Evolutionary conservation across 2,329 filamentous ascomycete genomes (phyloP).

Genomic region (Fusarium compactum): DNA sequence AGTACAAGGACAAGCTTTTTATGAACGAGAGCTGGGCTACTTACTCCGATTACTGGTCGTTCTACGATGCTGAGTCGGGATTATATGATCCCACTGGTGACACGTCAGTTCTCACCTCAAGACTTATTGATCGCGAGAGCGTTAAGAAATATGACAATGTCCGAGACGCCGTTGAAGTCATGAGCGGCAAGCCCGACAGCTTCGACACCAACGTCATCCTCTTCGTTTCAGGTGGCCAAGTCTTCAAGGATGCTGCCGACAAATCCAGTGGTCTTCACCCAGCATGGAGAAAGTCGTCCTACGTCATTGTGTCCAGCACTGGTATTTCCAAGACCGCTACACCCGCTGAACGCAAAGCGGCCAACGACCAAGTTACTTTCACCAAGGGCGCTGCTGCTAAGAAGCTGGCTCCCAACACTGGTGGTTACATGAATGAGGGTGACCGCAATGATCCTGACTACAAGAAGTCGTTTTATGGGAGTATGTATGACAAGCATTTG

Average conservation of each 20-base stretch:
- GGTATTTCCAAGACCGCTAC: conserved; percentile 2
- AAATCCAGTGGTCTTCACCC: conserved; percentile 14
- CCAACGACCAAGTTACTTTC: conserved; percentile 14
- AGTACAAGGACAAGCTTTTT: conserved; percentile 24
- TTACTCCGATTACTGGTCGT: conserved; percentile 33
- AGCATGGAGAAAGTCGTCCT: conserved; percentile 29
- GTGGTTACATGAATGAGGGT: conserved; percentile 29
- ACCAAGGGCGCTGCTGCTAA: conserved; percentile 28
- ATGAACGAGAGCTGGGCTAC: conserved; percentile 31
- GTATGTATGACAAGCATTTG: conserved; percentile 11
- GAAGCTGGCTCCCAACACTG: conserved; percentile 30
- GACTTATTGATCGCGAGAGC: conserved; percentile 18
- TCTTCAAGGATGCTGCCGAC: conserved; percentile 27
- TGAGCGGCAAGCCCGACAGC: conserved; percentile 22
- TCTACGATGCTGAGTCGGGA: conserved; percentile 23
- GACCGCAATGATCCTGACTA: conserved; percentile 34
- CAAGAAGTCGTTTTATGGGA: conserved; percentile 16
- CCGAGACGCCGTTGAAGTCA: conserved; percentile 17
- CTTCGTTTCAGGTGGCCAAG: conserved; percentile 25
- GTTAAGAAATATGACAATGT: background rate
- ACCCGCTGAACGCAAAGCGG: conserved; percentile 5
- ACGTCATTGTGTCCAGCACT: conserved; percentile 4
- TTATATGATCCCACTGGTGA: conserved; percentile 15
- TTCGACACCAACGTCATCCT: conserved; percentile 29
- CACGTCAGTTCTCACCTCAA: conserved; percentile 18